A percentile compares a stretch with the other conserved stretches of the same genome.
Conservation (phyloP, 2,329 filamentous ascomycete genomes). For the Aureobasidium sp. region DNA sequence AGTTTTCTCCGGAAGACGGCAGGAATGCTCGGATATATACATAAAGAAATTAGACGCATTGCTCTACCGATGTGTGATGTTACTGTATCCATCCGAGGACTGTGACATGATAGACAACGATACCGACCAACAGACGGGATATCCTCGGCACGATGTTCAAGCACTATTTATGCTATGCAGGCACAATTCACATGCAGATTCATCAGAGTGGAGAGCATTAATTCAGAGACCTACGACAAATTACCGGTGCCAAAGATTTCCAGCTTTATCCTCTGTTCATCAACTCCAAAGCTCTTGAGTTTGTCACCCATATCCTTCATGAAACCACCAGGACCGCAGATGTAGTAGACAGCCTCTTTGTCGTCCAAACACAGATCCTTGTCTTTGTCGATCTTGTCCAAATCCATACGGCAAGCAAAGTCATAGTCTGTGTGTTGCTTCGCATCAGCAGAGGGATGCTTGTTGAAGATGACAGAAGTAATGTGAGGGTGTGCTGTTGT, state of each 20-base stretch:
- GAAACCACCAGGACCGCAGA: conserved; percentile 63
- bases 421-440: conserved; percentile 49
- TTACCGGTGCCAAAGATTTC: conserved; percentile 34
- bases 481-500: conserved; percentile 24
- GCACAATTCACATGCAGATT: background rate
- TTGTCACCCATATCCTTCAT: conserved; percentile 53
- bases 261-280: conserved; percentile 51
- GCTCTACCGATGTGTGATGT: too few species aligned
- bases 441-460: conserved; percentile 39
- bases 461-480: conserved; percentile 50
- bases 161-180: too few species aligned
- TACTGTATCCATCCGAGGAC: too few species aligned
- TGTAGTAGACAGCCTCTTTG: conserved; percentile 53
- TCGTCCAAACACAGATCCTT: conserved; percentile 49
- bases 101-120: too few species aligned
- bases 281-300: conserved; percentile 49
- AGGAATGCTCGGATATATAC: too few species aligned
- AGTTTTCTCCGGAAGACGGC: too few species aligned
- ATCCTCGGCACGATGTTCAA: too few species aligned
- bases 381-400: conserved; percentile 47
- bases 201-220: background rate
- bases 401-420: conserved; percentile 48
- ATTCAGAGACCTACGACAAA: background rate
- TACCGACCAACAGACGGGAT: background rate
- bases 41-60: too few species aligned